A percentile compares a stretch with the other conserved stretches of the same genome.
These are phyloP conservation scores for Mycocalia duriaeana DNA, from an alignment of 1,284 basidiomycete species.

Conservation along the genomic window DNA sequence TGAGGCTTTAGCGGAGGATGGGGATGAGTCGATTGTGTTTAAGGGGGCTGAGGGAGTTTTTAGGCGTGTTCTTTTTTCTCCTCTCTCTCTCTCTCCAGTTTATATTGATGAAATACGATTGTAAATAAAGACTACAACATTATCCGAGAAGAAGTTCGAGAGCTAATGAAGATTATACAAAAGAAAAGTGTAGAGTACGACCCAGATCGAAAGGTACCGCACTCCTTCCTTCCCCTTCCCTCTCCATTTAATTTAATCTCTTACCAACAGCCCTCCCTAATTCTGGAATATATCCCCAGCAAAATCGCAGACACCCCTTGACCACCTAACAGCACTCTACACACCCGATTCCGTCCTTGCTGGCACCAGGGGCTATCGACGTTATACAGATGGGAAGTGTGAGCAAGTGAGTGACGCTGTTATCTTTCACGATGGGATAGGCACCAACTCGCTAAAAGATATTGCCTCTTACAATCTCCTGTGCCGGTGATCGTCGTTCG, in stretches of 20 bases:
- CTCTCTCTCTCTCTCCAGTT: neutral
- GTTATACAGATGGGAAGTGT: conserved; percentile 61
- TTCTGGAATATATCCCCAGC: conserved; percentile 93
- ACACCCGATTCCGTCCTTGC: conserved; percentile 93
- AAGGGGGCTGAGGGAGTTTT: conserved; percentile 84
- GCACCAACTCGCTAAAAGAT: too few species aligned
- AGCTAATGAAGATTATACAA: conserved; percentile 79
- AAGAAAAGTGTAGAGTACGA: conserved; percentile 80
- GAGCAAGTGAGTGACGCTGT: conserved; percentile 40
- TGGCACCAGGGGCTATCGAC: conserved; percentile 69
- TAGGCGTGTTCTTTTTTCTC: conserved; percentile 44
- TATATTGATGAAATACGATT: neutral
- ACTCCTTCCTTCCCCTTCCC: too few species aligned
- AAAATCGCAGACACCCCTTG: conserved; percentile 84
- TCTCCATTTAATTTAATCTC: neutral
- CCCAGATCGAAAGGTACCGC: conserved; percentile 66
- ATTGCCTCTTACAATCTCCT: too few species aligned
- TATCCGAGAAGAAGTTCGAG: conserved; percentile 83
- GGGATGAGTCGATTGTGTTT: conserved; percentile 91
- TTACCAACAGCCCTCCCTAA: conserved; percentile 71
- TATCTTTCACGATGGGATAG: neutral
- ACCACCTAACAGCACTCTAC: conserved; percentile 91
- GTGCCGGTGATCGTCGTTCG: too few species aligned
- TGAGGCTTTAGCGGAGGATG: conserved; percentile 84
- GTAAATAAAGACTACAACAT: conserved; percentile 77